These are phyloP conservation scores for Pseudogymnoascus sp. DNA, from an alignment of 2,329 filamentous ascomycete species.

Conservation along the genomic window DNA sequence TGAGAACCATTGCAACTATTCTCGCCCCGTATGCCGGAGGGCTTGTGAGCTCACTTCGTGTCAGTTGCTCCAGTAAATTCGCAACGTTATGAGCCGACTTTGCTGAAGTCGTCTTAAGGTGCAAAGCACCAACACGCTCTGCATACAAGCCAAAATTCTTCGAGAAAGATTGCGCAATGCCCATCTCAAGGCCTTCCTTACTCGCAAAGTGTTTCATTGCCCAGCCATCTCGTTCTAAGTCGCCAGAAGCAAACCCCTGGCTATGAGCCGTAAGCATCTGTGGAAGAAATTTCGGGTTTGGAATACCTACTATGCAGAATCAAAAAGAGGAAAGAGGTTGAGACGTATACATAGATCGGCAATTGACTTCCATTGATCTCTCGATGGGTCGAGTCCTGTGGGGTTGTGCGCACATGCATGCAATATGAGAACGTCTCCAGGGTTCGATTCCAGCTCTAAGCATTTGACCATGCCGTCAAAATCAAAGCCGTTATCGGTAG, in stretches of 20 bases:
- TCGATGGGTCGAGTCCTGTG: conserved; percentile 34
- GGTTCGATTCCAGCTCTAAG: conserved; percentile 24
- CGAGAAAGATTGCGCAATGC: conserved; percentile 52
- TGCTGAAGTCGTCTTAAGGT: neutral
- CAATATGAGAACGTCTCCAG: conserved; percentile 28
- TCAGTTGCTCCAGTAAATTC: conserved; percentile 28
- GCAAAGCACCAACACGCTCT: conserved; percentile 29
- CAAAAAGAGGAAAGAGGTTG: conserved; percentile 28
- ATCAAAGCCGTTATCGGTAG: conserved; percentile 23
- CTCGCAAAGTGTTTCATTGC: conserved; percentile 28
- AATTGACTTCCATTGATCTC: conserved; percentile 28
- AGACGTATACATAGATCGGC: conserved; percentile 19
- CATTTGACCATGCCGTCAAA: conserved; percentile 26
- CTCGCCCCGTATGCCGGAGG: conserved; percentile 31
- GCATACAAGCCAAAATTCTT: conserved; percentile 48
- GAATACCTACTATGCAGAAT: conserved; percentile 25
- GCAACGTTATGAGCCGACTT: conserved; percentile 26
- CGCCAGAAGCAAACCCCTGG: conserved; percentile 27
- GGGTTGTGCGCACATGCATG: conserved; percentile 39
- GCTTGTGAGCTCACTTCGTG: conserved; percentile 24
- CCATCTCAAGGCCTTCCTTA: conserved; percentile 39
- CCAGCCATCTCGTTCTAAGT: conserved; percentile 27
- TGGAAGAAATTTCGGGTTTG: conserved; percentile 8
- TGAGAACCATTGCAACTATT: conserved; percentile 30
- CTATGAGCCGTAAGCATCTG: neutral